Evolutionary conservation across 169 alveolate species (phyloP), one percentile per base, ranked within the genome.

Genomic region (Toxoplasma gondii): DNA sequence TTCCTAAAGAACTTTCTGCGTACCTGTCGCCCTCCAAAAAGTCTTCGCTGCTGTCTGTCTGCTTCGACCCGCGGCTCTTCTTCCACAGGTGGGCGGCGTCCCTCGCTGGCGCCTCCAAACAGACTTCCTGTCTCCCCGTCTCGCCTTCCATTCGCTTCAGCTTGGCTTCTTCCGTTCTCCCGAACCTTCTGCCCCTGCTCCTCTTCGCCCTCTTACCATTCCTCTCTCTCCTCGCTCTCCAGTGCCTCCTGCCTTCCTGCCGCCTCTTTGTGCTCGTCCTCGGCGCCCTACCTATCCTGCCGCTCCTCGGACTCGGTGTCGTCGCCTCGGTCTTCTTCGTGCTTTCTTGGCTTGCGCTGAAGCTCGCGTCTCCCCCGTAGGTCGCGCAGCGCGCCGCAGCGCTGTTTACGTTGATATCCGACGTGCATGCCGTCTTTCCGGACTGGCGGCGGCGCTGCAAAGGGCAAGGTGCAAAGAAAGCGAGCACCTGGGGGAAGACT

Each of bases 291-390:
- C 86, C 86, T 27, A 24, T 78, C 44, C 45, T 78, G 9, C 86
- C 86, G 27, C 49, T 78, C 45, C 22, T n/a, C 86, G 86, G 86
- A 10, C 86, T 78, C 39, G 86, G 86, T 27, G 49, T 78, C 39
- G 86, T 27, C 19, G 1, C 86, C 44, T 78, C n/a, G 86, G 29
- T 78, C n/a, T 38, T 78, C 24, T 78, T 78, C 44, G 12, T 27
- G 5, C 45, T 78, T 45, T 78, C 86, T 45, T 78, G 86, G 86
- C 44, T 78, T 2, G 86, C 86, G 22, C 45, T 78, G 45, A n/a
- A 38, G 24, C 86, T 78, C 27, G 86, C 45, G 10, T 7, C 86
- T 1, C 39, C 74, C 67, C 27, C 67, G 27, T 53, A 19, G 19
- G 67, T 12, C 67, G 67, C 67, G 67, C 67, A 19, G 19, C 67